Conservation (phyloP, 2,329 filamentous ascomycete genomes). For the Teratosphaeria gauchensis region DNA sequence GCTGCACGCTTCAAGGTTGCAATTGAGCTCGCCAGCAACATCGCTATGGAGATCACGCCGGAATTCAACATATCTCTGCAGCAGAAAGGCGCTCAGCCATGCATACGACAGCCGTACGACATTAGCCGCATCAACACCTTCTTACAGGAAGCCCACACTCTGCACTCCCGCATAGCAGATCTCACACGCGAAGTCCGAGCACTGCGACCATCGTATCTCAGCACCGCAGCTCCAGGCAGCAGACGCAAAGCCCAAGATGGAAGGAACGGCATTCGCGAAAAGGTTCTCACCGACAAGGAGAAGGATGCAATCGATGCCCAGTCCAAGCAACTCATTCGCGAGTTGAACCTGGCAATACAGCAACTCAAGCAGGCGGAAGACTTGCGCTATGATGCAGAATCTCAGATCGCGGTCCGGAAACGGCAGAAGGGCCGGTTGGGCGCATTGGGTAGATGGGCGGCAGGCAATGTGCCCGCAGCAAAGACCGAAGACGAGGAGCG, state of each 20-base stretch:
- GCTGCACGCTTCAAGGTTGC: background rate
- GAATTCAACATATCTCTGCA: constrained; percentile 60
- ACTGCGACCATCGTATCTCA: constrained; percentile 85
- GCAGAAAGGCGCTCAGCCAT: constrained; percentile 42
- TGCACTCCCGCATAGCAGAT: constrained; percentile 79
- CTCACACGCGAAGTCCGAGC: constrained; percentile 70
- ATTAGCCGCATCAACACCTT: constrained; percentile 62
- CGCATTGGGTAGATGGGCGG: constrained; percentile 59
- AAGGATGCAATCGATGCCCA: constrained; percentile 80
- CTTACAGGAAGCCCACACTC: constrained; percentile 85
- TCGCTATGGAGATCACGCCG: constrained; percentile 49
- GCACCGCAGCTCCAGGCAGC: constrained; percentile 55
- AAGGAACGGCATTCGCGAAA: constrained; percentile 22
- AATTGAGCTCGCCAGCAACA: constrained; percentile 21
- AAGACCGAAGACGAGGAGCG: constrained; percentile 58
- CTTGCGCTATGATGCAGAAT: constrained; percentile 66
- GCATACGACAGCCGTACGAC: constrained; percentile 34
- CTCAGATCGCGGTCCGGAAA: constrained; percentile 62
- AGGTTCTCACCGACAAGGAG: constrained; percentile 65
- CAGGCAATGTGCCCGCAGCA: constrained; percentile 38
- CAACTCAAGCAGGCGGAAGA: constrained; percentile 73
- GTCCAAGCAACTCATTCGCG: constrained; percentile 73
- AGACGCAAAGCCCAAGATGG: background rate
- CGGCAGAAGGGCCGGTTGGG: constrained; percentile 54
- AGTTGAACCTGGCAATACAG: constrained; percentile 72